Conservation (phyloP, 441 rosid species). For the Kokia cookei region DNA sequence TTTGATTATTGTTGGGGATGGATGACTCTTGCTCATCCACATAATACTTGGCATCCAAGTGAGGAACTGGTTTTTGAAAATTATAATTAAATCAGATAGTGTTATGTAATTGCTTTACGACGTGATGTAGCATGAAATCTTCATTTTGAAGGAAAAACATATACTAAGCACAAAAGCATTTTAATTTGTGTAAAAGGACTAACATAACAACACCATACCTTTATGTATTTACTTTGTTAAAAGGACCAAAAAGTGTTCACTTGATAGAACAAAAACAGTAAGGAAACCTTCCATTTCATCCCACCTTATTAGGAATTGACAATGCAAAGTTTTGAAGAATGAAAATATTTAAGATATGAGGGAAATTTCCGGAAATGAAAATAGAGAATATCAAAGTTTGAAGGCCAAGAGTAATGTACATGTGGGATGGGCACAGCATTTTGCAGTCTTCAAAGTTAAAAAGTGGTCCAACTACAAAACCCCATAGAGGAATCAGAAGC, state of each 20-base stretch:
- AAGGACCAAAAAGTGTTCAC: not conserved
- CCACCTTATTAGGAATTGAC: not conserved
- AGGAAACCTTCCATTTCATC: not conserved
- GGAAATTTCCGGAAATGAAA: too few relatives aligned
- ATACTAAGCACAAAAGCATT: too few relatives aligned
- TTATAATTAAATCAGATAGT: too few relatives aligned
- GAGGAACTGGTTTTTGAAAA: too few relatives aligned
- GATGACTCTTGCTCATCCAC: constrained; percentile 11
- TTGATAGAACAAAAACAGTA: not conserved
- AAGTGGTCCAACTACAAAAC: constrained; percentile 22
- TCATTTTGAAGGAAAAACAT: not conserved
- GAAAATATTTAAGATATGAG: too few relatives aligned
- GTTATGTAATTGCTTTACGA: too few relatives aligned
- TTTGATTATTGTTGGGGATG: constrained; percentile 11
- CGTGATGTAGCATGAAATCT: too few relatives aligned
- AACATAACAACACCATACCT: not conserved
- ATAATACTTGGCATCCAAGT: not conserved
- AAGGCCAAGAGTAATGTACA: not conserved
- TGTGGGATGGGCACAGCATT: constrained; percentile 20
- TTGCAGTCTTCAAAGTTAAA: constrained; percentile 8
- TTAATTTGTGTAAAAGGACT: not conserved
- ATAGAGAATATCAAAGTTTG: too few relatives aligned
- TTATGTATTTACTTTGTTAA: not conserved
- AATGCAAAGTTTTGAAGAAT: too few relatives aligned
- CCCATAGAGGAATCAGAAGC: constrained; percentile 38